These are phyloP conservation scores for Hysterangium stoloniferum DNA, from an alignment of 768 basidiomycete species.

Conservation along the genomic window DNA sequence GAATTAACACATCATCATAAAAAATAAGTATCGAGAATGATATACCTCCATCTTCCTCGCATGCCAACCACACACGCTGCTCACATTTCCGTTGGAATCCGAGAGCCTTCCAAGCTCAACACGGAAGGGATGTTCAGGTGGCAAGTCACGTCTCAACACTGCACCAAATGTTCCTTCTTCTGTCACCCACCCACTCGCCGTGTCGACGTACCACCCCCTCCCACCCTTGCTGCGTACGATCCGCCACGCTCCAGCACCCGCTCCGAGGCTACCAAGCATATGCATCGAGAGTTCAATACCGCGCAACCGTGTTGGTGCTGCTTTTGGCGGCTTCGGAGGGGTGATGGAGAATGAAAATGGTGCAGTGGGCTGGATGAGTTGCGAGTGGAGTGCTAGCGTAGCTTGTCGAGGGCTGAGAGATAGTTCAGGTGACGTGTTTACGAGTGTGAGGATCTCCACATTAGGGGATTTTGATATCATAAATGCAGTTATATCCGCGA, in stretches of 20 bases:
- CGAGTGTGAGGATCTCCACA: constrained; percentile 81
- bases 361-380: constrained; percentile 70
- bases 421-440: constrained; percentile 69
- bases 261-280: constrained; percentile 64
- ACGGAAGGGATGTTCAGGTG: constrained; percentile 57
- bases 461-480: constrained; percentile 57
- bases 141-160: constrained; percentile 51
- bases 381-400: constrained; percentile 66
- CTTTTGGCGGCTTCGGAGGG: constrained; percentile 22
- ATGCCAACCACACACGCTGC: constrained; percentile 90
- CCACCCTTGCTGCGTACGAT: constrained; percentile 90
- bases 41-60: constrained; percentile 93
- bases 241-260: constrained; percentile 79
- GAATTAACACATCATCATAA: constrained; percentile 7
- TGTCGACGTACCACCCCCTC: constrained; percentile 91
- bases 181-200: constrained; percentile 74
- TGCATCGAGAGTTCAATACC: constrained; percentile 79
- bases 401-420: constrained; percentile 58
- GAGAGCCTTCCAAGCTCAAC: constrained; percentile 65
- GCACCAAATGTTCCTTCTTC: constrained; percentile 32
- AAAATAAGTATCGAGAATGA: constrained; percentile 12
- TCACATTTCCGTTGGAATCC: constrained; percentile 82
- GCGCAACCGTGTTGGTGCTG: constrained; percentile 63
- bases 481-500: constrained; percentile 62
- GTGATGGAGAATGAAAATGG: constrained; percentile 62